A percentile compares a stretch with the other conserved stretches of the same genome.
These are phyloP conservation scores for Trypethelium eluteriae DNA, from an alignment of 495 filamentous ascomycete genomes.

Conservation along the genomic window DNA sequence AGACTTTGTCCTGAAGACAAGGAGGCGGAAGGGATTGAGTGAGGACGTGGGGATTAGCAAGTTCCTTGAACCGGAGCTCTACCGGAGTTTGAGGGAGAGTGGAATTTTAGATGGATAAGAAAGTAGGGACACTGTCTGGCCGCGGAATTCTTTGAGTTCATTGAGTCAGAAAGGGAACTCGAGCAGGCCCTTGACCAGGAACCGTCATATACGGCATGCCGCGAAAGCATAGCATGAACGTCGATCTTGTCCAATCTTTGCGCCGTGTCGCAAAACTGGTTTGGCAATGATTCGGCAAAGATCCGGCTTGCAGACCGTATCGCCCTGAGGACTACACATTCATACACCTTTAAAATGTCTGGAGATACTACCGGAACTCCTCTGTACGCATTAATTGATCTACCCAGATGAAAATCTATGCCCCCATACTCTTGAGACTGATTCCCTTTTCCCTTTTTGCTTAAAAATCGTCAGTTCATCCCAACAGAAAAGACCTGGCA, in stretches of 20 bases:
- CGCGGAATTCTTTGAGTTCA: too few relatives aligned
- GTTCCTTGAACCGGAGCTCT: conserved; percentile 90
- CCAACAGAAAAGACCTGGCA: not conserved
- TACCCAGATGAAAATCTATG: not conserved
- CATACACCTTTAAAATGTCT: too few relatives aligned
- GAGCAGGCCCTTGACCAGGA: not conserved
- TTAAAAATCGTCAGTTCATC: not conserved
- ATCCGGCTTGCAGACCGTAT: too few relatives aligned
- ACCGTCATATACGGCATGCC: not conserved
- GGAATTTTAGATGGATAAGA: conserved; percentile 65
- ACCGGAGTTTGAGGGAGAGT: conserved; percentile 77
- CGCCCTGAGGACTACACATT: too few relatives aligned
- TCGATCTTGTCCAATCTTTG: too few relatives aligned
- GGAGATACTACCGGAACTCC: not conserved
- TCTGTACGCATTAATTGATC: not conserved
- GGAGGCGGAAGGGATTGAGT: conserved; percentile 83
- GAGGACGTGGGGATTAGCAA: conserved; percentile 94
- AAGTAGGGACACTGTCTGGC: not conserved
- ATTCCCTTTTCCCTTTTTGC: not conserved
- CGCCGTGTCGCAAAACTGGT: too few relatives aligned
- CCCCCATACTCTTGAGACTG: not conserved
- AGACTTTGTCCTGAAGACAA: conserved; percentile 94
- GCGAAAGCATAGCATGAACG: too few relatives aligned
- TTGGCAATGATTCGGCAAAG: too few relatives aligned
- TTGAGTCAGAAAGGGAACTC: too few relatives aligned